A percentile compares a stretch with the other conserved stretches of the same genome.
Conservation (phyloP, 2,329 filamentous ascomycete species). For the Domatiomyces globalis region DNA sequence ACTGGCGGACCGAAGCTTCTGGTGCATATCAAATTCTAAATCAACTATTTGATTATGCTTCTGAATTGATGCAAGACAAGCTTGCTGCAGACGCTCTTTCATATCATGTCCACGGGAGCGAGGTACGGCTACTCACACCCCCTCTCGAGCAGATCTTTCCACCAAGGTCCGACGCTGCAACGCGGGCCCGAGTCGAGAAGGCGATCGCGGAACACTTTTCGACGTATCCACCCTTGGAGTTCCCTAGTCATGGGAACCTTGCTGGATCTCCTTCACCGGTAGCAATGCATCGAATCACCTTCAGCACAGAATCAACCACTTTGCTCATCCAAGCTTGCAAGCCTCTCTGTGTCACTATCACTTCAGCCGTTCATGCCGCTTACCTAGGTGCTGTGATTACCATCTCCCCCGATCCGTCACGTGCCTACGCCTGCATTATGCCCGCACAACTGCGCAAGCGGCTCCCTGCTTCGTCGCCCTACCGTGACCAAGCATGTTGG, state of each 20-base stretch:
- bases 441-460: slow-evolving; percentile 7
- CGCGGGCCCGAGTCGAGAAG: neutral
- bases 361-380: slow-evolving; percentile 5
- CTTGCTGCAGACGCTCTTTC: neutral
- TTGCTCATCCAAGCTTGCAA: slow-evolving; percentile 2
- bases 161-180: neutral
- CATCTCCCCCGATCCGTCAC: neutral
- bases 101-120: slow-evolving; percentile 1
- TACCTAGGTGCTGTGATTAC: slow-evolving; percentile 2
- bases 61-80: slow-evolving; percentile 2
- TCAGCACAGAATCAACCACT: neutral
- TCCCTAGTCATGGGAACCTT: slow-evolving; percentile 2
- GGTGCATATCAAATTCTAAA: slow-evolving; percentile 7
- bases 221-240: slow-evolving; percentile 4
- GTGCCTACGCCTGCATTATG: slow-evolving; percentile 5
- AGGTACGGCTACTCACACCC: slow-evolving; percentile 4
- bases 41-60: slow-evolving; percentile 4
- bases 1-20: slow-evolving; percentile 9
- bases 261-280: neutral
- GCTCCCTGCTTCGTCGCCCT: slow-evolving; percentile 2
- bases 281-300: slow-evolving; percentile 1
- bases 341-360: slow-evolving; percentile 2
- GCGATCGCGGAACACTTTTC: slow-evolving; percentile 3
- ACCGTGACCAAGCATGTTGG: slow-evolving; percentile 5
- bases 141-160: slow-evolving; percentile 6